A percentile compares a stretch with the other conserved stretches of the same genome.
Evolutionary conservation across 2,329 filamentous ascomycete species (phyloP).

Genomic region (Dactylellina cionopaga): DNA sequence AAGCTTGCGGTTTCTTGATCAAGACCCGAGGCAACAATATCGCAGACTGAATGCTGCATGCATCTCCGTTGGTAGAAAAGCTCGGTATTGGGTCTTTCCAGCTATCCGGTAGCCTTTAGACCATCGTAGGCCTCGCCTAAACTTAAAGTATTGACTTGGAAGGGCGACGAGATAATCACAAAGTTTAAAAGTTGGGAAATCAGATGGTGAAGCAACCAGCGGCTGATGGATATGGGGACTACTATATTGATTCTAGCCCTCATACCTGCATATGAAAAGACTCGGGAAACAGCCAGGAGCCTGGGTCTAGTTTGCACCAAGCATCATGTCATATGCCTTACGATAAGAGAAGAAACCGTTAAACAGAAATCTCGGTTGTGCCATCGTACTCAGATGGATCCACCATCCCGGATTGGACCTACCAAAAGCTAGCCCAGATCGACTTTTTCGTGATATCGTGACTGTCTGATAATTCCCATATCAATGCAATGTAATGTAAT

Average conservation of each 20-base stretch:
- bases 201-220: not conserved
- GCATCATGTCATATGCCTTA: not conserved
- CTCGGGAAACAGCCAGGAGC: too few species aligned
- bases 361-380: conserved; percentile 2
- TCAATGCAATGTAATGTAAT: too few species aligned
- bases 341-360: conserved; percentile 9
- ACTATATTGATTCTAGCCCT: not conserved
- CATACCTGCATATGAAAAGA: too few species aligned
- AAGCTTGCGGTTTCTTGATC: too few species aligned
- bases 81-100: not conserved
- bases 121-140: not conserved
- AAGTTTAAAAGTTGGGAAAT: not conserved
- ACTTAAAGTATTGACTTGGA: not conserved
- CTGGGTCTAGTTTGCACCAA: too few species aligned
- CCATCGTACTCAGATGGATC: not conserved
- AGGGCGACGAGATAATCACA: not conserved
- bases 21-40: too few species aligned
- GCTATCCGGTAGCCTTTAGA: not conserved
- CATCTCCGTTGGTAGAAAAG: too few species aligned
- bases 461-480: not conserved
- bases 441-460: conserved; percentile 2
- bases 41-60: too few species aligned
- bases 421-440: conserved; percentile 21
- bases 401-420: conserved; percentile 2
- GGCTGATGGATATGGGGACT: not conserved